Evolutionary conservation across 177 flowering plant genomes (phyloP).

Genomic region (Vitis hybrid): DNA sequence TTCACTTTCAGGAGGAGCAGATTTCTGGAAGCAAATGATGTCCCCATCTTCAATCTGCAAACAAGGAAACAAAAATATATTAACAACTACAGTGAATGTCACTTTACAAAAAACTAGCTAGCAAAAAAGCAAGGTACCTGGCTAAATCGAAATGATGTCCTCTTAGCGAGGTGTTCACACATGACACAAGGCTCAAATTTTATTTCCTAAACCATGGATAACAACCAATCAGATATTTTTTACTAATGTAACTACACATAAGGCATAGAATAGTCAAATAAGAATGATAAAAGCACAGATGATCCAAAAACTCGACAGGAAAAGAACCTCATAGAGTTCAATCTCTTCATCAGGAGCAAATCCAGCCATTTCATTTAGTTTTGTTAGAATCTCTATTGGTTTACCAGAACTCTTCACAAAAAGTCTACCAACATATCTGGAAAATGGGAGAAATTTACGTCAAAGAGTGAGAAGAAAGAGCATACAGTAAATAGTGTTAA

Average conservation of each 20-base stretch:
- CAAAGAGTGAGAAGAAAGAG: slow-evolving; percentile 5
- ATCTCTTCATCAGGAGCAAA: slow-evolving; percentile 78
- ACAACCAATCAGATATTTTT: not conserved
- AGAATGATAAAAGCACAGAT: not conserved
- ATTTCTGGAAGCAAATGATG: slow-evolving; percentile 85
- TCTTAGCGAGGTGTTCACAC: slow-evolving; percentile 81
- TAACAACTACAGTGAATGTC: not conserved
- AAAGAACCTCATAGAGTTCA: slow-evolving; percentile 81
- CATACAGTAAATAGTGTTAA: not conserved
- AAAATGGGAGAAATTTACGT: slow-evolving; percentile 8
- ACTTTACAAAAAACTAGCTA: not conserved
- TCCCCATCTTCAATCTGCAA: slow-evolving; percentile 96
- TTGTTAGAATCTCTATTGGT: slow-evolving; percentile 68
- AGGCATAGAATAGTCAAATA: not conserved
- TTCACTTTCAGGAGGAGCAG: slow-evolving; percentile 36
- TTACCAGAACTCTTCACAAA: slow-evolving; percentile 76
- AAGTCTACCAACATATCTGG: slow-evolving; percentile 83
- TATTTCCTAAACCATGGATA: slow-evolving; percentile 56
- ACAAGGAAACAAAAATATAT: slow-evolving; percentile 4
- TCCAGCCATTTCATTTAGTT: slow-evolving; percentile 83
- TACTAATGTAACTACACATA: not conserved
- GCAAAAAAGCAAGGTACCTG: slow-evolving; percentile 41
- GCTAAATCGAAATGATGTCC: slow-evolving; percentile 50
- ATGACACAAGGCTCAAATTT: slow-evolving; percentile 82
- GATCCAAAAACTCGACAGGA: not conserved